A percentile compares a stretch with the other conserved stretches of the same genome.
phyloP scores from a whole-genome alignment of 495 filamentous ascomycete species.

The Pseudevernia furfuracea region DNA sequence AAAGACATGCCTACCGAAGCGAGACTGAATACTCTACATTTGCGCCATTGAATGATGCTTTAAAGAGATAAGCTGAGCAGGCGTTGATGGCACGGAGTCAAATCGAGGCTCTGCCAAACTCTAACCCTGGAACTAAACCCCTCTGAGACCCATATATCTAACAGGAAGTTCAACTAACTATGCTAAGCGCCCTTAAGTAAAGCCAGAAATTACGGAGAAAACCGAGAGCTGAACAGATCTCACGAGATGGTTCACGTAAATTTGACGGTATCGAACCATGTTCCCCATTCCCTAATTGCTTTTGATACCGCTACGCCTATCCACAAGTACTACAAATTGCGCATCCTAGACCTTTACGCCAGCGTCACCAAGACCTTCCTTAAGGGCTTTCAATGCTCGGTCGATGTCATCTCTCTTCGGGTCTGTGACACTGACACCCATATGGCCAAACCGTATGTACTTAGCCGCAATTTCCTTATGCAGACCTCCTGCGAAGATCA shows the following conservation, averaged over 20 bases:
- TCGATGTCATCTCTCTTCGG: conserved; percentile 60
- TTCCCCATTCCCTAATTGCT: neutral
- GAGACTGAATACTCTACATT: neutral
- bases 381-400: conserved; percentile 68
- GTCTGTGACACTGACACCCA: conserved; percentile 80
- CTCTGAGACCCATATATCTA: neutral
- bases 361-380: conserved; percentile 63
- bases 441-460: conserved; percentile 80
- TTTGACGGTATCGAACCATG: neutral
- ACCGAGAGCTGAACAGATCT: neutral
- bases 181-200: too few relatives aligned
- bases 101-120: neutral
- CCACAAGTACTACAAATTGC: neutral
- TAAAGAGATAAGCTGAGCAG: neutral
- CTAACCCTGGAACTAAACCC: neutral
- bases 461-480: conserved; percentile 75
- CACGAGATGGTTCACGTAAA: neutral
- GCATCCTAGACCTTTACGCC: conserved; percentile 12
- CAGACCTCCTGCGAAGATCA: conserved; percentile 89
- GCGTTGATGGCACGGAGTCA: neutral
- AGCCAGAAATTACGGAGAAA: too few relatives aligned
- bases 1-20: neutral
- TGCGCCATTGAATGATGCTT: neutral
- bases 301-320: neutral
- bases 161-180: too few relatives aligned